Conservation (phyloP, 345 rosid species). For the Eucalyptus virginea region DNA sequence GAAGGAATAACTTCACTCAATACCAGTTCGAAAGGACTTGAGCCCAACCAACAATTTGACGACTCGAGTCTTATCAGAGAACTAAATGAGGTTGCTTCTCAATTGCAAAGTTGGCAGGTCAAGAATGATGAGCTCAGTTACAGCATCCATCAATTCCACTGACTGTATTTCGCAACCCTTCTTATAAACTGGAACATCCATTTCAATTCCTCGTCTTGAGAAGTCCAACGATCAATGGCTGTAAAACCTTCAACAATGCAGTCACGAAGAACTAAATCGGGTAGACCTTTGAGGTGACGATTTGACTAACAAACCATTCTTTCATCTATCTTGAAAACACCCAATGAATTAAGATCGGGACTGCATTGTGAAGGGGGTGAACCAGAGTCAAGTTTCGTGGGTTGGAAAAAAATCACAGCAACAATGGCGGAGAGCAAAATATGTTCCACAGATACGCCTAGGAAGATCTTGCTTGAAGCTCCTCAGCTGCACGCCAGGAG, state of each 20-base stretch:
- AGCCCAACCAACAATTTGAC: constrained; percentile 23
- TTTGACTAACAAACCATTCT: constrained; percentile 48
- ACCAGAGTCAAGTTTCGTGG: constrained; percentile 44
- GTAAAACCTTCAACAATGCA: background rate
- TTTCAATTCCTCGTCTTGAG: constrained; percentile 15
- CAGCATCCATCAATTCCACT: constrained; percentile 41
- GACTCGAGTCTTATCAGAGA: constrained; percentile 47
- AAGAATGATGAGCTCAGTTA: constrained; percentile 63
- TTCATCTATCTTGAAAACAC: constrained; percentile 48
- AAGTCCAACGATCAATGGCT: background rate
- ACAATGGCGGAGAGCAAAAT: background rate
- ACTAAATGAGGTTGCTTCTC: constrained; percentile 48
- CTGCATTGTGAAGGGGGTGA: constrained; percentile 24
- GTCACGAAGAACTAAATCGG: constrained; percentile 7
- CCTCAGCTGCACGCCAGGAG: constrained; percentile 39
- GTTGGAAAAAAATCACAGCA: constrained; percentile 34
- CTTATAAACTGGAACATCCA: constrained; percentile 24
- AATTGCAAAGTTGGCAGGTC: constrained; percentile 57
- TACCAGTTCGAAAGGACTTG: constrained; percentile 23
- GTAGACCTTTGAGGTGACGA: constrained; percentile 22
- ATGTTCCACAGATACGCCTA: constrained; percentile 35
- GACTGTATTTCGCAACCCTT: constrained; percentile 59
- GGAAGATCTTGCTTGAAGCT: constrained; percentile 62
- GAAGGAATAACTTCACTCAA: constrained; percentile 30
- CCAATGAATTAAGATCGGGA: constrained; percentile 42